Base-by-base conservation (phyloP, 2,329 filamentous ascomycete genomes). In the Aspergillus unguis region DNA sequence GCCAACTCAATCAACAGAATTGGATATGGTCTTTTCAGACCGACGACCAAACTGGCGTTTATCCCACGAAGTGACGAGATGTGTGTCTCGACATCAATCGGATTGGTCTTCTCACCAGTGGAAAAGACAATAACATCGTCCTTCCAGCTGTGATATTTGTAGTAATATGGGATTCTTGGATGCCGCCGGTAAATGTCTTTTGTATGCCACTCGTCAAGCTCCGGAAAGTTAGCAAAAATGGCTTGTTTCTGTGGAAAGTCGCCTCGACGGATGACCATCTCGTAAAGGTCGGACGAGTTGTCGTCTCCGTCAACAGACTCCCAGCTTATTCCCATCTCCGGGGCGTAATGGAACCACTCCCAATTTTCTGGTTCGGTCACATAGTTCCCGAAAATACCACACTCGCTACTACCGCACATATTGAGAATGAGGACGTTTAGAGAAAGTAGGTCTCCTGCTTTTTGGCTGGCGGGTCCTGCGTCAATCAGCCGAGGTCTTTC, bases 81-180 rank as follows among this genome's bases (percentile, higher is more conserved):
- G 4, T 32, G 37, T 10, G 32, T 38, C 51, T 66, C 61, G 10
- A 62, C 52, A 3, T 52, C 41, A 1, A 56, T 50, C 2, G 62
- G 62, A 35, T 65, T 66, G 10, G 59, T 48, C 35, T 67, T 67
- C 43, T 66, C 61, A 2, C 62, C 62, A 11, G 52, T 67, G 1
- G 54, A 59, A 17, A 67, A 57, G 1, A 64, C 63, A n/a, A 66
- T 59, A 28, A 64, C 52, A 48, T 66, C 62, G 44, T 66, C 64
- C 4, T 38, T 42, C n/a, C 53, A 57, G 11, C 53, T 53, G 33
- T 46, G 28, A 25, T 55, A 60, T 1, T 28, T 42, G 61, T 60
- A 61, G 42, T 53, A 50, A n/a, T 61, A 31, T 6, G 55, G 28
- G 17, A 50, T 47, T 2, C 38, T 48, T 2, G 59, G 55, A 41